These are phyloP conservation scores for Neophaeococcomyces aloes DNA, from an alignment of 2,329 filamentous ascomycete species.

Conservation along the genomic window DNA sequence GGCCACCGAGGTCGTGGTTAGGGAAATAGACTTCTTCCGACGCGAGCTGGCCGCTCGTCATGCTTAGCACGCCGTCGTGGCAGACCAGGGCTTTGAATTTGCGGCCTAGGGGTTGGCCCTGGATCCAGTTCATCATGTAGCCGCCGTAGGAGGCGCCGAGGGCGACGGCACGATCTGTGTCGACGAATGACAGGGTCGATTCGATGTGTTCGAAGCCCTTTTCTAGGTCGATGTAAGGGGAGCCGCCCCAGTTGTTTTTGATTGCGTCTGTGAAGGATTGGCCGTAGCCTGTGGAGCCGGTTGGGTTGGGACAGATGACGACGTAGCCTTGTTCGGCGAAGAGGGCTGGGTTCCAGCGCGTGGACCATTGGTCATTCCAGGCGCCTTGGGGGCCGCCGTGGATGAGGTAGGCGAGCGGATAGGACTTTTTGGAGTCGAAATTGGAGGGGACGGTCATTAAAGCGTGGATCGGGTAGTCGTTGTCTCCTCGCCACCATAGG, in stretches of 20 bases:
- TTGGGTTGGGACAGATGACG: slow-evolving; percentile 49
- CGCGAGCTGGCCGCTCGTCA: slow-evolving; percentile 32
- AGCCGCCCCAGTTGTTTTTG: slow-evolving; percentile 43
- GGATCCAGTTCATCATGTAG: slow-evolving; percentile 52
- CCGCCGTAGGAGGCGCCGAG: slow-evolving; percentile 48
- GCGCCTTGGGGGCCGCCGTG: slow-evolving; percentile 44
- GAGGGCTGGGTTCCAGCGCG: slow-evolving; percentile 44
- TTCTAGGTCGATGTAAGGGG: slow-evolving; percentile 46
- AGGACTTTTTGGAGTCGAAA: slow-evolving; percentile 37
- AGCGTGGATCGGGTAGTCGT: slow-evolving; percentile 34
- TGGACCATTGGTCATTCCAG: slow-evolving; percentile 46
- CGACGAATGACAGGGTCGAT: slow-evolving; percentile 41
- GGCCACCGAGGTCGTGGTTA: slow-evolving; percentile 42
- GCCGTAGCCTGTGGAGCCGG: slow-evolving; percentile 49
- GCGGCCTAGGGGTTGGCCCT: slow-evolving; percentile 43
- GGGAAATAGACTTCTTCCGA: slow-evolving; percentile 48
- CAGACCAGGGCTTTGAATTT: slow-evolving; percentile 50
- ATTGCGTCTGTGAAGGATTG: slow-evolving; percentile 44
- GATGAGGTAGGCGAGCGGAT: slow-evolving; percentile 45
- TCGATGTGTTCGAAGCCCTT: slow-evolving; percentile 45
- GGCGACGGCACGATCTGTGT: slow-evolving; percentile 43
- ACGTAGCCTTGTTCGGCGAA: slow-evolving; percentile 54
- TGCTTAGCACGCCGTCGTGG: slow-evolving; percentile 36
- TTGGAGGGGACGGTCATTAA: slow-evolving; percentile 40
- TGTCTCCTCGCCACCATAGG: slow-evolving; percentile 37